Evolutionary conservation across 2,329 filamentous ascomycete species (phyloP).

Genomic region (Paecilomyces dactylethromorphus): DNA sequence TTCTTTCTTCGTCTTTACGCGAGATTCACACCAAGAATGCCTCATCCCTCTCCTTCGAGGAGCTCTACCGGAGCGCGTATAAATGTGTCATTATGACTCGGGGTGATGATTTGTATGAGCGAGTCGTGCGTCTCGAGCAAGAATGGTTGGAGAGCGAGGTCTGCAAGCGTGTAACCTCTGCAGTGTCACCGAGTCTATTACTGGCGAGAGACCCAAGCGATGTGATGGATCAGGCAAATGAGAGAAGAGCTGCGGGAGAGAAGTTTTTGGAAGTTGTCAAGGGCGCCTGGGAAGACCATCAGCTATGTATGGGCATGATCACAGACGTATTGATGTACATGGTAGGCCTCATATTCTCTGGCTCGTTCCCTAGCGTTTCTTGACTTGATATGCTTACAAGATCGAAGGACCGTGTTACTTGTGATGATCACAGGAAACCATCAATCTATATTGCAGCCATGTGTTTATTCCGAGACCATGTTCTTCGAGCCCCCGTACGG

Average conservation of each 20-base stretch:
- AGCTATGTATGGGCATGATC: conserved; percentile 91
- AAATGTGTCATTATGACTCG: conserved; percentile 88
- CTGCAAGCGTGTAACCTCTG: conserved; percentile 59
- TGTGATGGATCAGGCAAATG: conserved; percentile 59
- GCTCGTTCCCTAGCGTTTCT: neutral
- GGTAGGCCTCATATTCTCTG: conserved; percentile 37
- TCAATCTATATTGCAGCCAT: conserved; percentile 82
- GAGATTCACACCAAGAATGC: conserved; percentile 93
- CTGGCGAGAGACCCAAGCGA: conserved; percentile 40
- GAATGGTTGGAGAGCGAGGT: conserved; percentile 72
- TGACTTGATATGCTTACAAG: conserved; percentile 1
- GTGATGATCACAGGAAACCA: conserved; percentile 63
- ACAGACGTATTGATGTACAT: conserved; percentile 97
- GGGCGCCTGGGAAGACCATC: conserved; percentile 80
- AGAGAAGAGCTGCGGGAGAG: conserved; percentile 74
- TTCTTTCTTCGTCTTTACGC: conserved; percentile 66
- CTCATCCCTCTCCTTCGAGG: conserved; percentile 84
- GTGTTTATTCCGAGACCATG: conserved; percentile 78
- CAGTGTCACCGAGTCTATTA: conserved; percentile 66
- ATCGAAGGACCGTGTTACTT: conserved; percentile 68
- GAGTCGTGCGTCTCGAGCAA: conserved; percentile 73
- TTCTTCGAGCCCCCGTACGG: conserved; percentile 58
- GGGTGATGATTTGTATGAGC: conserved; percentile 72
- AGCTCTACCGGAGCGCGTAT: conserved; percentile 89
- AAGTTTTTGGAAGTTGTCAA: conserved; percentile 71